Evolutionary conservation across 2,329 filamentous ascomycete species (phyloP).

Genomic region (Zasmidium angulare): DNA sequence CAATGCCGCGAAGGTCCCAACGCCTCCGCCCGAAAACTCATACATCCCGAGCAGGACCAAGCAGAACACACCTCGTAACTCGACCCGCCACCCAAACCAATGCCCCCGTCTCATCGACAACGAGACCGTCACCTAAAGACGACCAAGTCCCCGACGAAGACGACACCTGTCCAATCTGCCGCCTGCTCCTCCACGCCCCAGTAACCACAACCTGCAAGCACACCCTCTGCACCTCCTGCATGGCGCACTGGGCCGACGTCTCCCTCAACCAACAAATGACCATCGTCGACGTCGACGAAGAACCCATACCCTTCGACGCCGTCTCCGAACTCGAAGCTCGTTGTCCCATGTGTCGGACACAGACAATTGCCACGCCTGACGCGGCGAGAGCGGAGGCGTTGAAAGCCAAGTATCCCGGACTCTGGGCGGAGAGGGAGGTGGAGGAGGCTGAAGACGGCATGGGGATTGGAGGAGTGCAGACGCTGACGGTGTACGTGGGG

Average conservation of each 20-base stretch:
- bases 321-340: constrained; percentile 38
- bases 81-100: background rate
- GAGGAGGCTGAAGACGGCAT: constrained; percentile 32
- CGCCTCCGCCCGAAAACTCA: background rate
- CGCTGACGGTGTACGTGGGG: constrained; percentile 46
- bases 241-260: constrained; percentile 48
- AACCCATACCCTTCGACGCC: constrained; percentile 30
- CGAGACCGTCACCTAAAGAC: background rate
- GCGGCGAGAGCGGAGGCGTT: constrained; percentile 30
- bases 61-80: background rate
- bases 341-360: constrained; percentile 49
- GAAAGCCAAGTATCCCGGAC: constrained; percentile 36
- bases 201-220: constrained; percentile 46
- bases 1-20: background rate
- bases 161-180: constrained; percentile 49
- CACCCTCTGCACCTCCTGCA: constrained; percentile 46
- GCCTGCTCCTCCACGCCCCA: constrained; percentile 43
- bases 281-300: constrained; percentile 40
- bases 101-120: background rate
- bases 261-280: constrained; percentile 41
- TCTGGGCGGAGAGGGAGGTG: constrained; percentile 38
- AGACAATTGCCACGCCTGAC: constrained; percentile 38
- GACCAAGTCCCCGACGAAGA: constrained; percentile 35
- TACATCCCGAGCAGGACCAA: background rate
- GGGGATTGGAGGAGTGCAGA: constrained; percentile 34